Evolutionary conservation across 1,284 basidiomycete species (phyloP).

Genomic region (Cryptococcus hybrid): DNA sequence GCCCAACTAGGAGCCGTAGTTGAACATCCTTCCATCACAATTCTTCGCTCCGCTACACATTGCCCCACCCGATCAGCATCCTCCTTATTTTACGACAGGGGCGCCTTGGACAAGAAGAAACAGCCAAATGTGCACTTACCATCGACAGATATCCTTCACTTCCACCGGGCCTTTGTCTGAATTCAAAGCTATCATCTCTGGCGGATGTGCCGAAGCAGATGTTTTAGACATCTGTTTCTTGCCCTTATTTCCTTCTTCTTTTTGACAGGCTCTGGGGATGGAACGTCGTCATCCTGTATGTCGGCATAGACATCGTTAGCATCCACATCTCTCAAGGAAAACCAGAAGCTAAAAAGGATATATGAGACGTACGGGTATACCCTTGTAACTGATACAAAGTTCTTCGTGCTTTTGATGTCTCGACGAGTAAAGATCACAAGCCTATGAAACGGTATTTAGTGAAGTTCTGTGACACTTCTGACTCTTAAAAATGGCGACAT

Average conservation of each 20-base stretch:
- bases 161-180: not conserved
- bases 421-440: constrained; percentile 68
- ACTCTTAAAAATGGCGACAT: constrained; percentile 42
- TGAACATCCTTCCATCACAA: constrained; percentile 20
- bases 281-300: constrained; percentile 13
- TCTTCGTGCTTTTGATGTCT: constrained; percentile 69
- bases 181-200: not conserved
- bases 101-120: not conserved
- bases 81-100: constrained; percentile 1
- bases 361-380: constrained; percentile 43
- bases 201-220: constrained; percentile 16
- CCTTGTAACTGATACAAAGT: constrained; percentile 76
- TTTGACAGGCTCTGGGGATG: not conserved
- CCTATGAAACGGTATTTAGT: constrained; percentile 12
- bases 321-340: not conserved
- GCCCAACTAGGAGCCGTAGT: constrained; percentile 7
- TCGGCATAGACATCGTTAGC: not conserved
- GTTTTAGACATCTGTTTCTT: constrained; percentile 12
- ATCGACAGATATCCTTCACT: not conserved
- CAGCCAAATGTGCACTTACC: not conserved
- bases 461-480: too few relatives aligned
- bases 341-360: not conserved
- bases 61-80: not conserved
- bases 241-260: constrained; percentile 7
- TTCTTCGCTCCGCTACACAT: constrained; percentile 5